These are phyloP conservation scores for Mercurialis annua DNA, from an alignment of 345 rosid species.

Conservation along the genomic window DNA sequence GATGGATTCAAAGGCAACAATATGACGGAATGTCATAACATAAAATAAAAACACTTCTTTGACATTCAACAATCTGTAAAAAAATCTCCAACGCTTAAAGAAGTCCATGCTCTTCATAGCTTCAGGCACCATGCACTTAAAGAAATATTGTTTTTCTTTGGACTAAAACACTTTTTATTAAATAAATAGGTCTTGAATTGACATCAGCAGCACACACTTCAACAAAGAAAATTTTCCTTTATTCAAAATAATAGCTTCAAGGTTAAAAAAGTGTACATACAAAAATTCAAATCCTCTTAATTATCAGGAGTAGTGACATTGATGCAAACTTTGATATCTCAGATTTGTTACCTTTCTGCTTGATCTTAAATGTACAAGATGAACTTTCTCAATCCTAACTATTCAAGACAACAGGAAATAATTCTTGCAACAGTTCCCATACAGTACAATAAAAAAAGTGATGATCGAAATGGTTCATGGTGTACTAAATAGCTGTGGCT, in stretches of 20 bases:
- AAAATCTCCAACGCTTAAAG: too few relatives aligned
- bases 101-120: too few relatives aligned
- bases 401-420: background rate
- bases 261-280: background rate
- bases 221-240: background rate
- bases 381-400: background rate
- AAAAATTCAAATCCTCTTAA: background rate
- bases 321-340: background rate
- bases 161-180: too few relatives aligned
- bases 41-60: too few relatives aligned
- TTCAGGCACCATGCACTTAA: too few relatives aligned
- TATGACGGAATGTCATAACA: too few relatives aligned
- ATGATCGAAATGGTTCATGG: background rate
- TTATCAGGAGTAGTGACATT: too few relatives aligned
- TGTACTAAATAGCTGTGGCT: background rate
- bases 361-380: background rate
- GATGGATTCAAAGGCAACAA: too few relatives aligned
- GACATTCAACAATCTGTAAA: too few relatives aligned
- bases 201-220: background rate
- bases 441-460: background rate
- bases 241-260: background rate
- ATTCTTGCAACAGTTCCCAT: background rate
- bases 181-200: too few relatives aligned
- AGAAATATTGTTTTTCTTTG: too few relatives aligned
- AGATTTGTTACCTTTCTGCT: background rate